These are phyloP conservation scores for Helianthus annuus DNA, from an alignment of 129 eudicot genomes.

Conservation along the genomic window HanXRQr2.0-SUNRISE NC_035447.2:132060793-132061292, in stretches of 20 bases:
- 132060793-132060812: not conserved
- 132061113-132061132: not conserved
- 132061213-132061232: conserved; percentile 78
- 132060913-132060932: conserved; percentile 98
- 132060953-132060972: conserved; percentile 34
- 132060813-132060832: not conserved
- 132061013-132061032: not conserved
- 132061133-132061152: not conserved
- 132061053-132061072: not conserved
- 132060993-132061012: not conserved
- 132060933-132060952: conserved; percentile 78
- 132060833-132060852: not conserved
- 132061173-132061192: conserved; percentile 91
- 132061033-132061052: not conserved
- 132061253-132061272: not conserved
- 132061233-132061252: conserved; percentile 43
- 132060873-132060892: conserved; percentile 50
- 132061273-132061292: no score
- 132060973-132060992: not conserved
- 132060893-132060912: conserved; percentile 50
- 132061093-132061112: not conserved
- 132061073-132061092: not conserved
- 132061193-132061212: conserved; percentile 90
- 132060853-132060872: not conserved
- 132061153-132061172: conserved; percentile 45